Evolutionary conservation across 306 rosid species (phyloP).

Genomic region (Fragaria nilgerrensis): DNA sequence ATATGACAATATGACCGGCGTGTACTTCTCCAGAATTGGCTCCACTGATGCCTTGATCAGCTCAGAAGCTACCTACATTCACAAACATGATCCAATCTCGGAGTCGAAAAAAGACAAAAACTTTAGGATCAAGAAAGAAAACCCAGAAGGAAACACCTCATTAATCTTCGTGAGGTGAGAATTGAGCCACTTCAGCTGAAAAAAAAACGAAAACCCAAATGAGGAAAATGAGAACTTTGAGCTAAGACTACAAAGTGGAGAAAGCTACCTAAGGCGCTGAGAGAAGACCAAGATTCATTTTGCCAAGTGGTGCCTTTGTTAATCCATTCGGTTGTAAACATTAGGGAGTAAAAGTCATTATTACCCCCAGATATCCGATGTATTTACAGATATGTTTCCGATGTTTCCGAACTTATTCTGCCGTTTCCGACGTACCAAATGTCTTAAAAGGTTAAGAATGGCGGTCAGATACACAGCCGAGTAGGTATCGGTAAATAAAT

Average conservation of each 20-base stretch:
- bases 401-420: no score
- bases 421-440: no score
- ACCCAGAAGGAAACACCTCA: conserved; percentile 44
- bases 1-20: conserved; percentile 52
- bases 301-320: no score
- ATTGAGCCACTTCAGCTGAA: conserved; percentile 87
- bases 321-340: no score
- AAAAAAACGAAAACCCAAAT: conserved; percentile 3
- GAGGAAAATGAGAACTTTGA: conserved; percentile 10
- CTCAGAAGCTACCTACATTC: conserved; percentile 88
- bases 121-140: background rate
- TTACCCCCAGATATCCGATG: no score
- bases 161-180: conserved; percentile 74
- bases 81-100: background rate
- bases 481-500: no score
- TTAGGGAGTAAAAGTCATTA: no score
- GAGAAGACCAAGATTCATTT: no score
- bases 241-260: conserved; percentile 16
- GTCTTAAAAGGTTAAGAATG: no score
- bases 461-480: no score
- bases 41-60: conserved; percentile 76
- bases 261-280: background rate
- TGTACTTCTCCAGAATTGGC: conserved; percentile 80
- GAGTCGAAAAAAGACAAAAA: background rate
- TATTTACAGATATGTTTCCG: no score